Base-by-base conservation (phyloP, 2,329 filamentous ascomycete species). In the Saccharata proteae region DNA sequence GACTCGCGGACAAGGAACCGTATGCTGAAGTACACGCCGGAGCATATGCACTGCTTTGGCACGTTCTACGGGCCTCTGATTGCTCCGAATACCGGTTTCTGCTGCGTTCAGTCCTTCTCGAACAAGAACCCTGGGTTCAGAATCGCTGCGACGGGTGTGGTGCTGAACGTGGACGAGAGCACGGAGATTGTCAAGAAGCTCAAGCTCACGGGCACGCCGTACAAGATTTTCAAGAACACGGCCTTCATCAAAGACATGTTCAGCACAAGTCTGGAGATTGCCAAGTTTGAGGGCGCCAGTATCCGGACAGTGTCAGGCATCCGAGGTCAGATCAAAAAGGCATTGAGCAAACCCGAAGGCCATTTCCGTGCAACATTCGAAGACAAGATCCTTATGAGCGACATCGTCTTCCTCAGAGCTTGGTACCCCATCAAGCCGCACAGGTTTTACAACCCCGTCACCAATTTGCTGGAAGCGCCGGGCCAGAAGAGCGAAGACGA, bases 241-340 rank as follows among this genome's bases (percentile, higher is more conserved):
- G 86, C 90, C 22, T 98, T 98, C 54, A 85, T 98, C 62, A 92
- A 90, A 57, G 84, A 93, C 61, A 98, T 98, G 90, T 98, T 98
- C 68, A 85, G 74, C 51, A 78, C 80, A 1, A 70, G 84, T 0
- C 75, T 98, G 24, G 90, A 98, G 54, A 90, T 98, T 42, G 88
- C 90, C 48, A 98, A 96, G 54, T 98, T 98, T 49, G 90, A 98
- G 62, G 90, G 90, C 36, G 90, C 90, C 7, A 77, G 82, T 34
- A 88, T 98, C 61, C 84, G 86, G 51, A 98, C 92, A 0, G 92
- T 98, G 15, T 94, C 86, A 1, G 92, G 92, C 31, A 77, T 98
- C 38, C 74, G 90, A 24, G 90, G 90, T 39, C 90, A 98, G 58
- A 94, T 98, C 71, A 98, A 98, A 65, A 78, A 85, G 38, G 88